Evolutionary conservation across 768 basidiomycete genomes (phyloP), one percentile per base, ranked within the genome.

Genomic region (Tricholoma terreum): DNA sequence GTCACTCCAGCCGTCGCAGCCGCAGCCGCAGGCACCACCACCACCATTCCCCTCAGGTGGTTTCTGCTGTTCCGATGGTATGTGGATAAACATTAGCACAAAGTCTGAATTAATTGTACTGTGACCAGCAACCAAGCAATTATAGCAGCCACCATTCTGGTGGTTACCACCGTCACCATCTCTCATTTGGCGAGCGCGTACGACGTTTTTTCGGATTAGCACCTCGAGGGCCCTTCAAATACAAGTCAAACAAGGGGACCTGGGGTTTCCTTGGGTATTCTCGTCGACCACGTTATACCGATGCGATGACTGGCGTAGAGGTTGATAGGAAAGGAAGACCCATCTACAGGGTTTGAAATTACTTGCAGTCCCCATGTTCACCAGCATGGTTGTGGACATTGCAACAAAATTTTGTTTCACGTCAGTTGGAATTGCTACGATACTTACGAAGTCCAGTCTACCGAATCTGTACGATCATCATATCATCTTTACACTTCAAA

Each of bases 181-280:
- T 73, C 24, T 67, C 79, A 1, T 73, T 77, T 14, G 77, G 75
- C 33, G 75, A 80, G 24, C 80, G 82, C 46, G 55, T 84, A 31
- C 76, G 79, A 38, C 79, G 77, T 30, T 83, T 84, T 71, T 81
- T 84, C 60, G 82, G 82, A 17, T 69, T 84, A 17, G 76, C 77
- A 6, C 76, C 74, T 6, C 68, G 65, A 22, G 62, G 70, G 27
- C 71, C 71, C 50, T 73, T 77, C 59, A 76, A 73, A 52, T 76
- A 78, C 63, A 76, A 76, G 59, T 75, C 75, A 27, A 73, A 77
- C 63, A 69, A 71, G 53, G 73, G 73, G 45, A 76, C 76, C 2
- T 84, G 81, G 82, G 82, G 82, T 2, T 82, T 84, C 70, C 73
- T 84, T 67, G 81, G 82, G 1, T 78, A 76, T 58, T 82, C 80